Conservation (phyloP, 2,329 filamentous ascomycete genomes). For the Fragosphaeria purpurea region DNA sequence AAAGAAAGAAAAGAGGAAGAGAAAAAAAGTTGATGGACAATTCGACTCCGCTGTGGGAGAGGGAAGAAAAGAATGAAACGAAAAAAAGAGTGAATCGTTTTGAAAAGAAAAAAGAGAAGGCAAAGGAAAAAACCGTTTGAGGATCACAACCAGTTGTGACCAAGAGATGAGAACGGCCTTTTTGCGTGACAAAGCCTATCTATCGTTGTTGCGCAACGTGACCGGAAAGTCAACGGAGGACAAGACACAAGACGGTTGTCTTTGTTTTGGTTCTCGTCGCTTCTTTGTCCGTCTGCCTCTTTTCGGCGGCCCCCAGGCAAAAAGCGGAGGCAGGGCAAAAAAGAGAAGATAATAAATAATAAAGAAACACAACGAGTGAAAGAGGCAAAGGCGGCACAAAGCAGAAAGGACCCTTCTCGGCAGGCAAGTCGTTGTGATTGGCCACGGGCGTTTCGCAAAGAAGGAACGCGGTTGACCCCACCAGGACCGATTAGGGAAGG, state of each 20-base stretch:
- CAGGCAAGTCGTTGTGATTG: constrained; percentile 7
- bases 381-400: constrained; percentile 3
- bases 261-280: not conserved
- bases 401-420: not conserved
- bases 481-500: constrained; percentile 13
- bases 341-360: constrained; percentile 3
- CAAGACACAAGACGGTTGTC: not conserved
- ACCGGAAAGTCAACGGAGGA: not conserved
- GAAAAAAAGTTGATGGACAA: not conserved
- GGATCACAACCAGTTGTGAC: constrained; percentile 14
- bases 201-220: too few relatives aligned
- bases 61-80: not conserved
- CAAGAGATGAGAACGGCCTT: not conserved
- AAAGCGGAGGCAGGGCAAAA: not conserved
- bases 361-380: not conserved
- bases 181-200: not conserved
- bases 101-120: not conserved
- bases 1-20: not conserved
- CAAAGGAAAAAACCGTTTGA: not conserved
- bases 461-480: constrained; percentile 7
- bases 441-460: not conserved
- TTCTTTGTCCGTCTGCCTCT: constrained; percentile 5
- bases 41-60: not conserved
- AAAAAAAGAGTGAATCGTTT: not conserved
- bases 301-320: constrained; percentile 2